Evolutionary conservation across 305 asterid species (phyloP), one percentile per base, ranked within the genome.

Genomic region (Solanum hybrid): DNA sequence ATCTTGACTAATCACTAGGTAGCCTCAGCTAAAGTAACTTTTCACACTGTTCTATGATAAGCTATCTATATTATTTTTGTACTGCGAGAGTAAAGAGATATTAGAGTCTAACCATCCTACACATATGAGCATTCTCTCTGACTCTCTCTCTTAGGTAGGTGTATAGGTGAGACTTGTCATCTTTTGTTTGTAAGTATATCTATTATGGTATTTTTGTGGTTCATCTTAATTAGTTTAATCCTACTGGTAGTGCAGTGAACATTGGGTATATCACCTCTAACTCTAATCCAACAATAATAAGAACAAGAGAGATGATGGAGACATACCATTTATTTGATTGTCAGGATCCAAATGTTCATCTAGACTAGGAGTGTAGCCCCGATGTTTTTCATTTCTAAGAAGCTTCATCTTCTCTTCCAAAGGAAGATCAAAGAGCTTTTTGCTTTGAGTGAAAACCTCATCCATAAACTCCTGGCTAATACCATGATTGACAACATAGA

Each of bases 341-440:
- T 27, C 92, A 92, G 97, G 95, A 88, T 97, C 98, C 94, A 95
- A 92, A 81, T 6, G 27, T 90, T 97, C 97, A 93, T 97, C 99
- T 32, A 96, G 93, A 88, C 95, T 9, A 57, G 99, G 99, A 37
- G 98, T 97, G 90, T 97, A 96, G 91, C 99, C 99, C 81, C 99
- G 98, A 92, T 91, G 90, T 72, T 95, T 96, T 90, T 92, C 94
- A 73, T 94, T 97, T 91, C 93, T 95, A 29, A 96, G 90, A 89
- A 96, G 91, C 96, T 95, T 97, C 98, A 95, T 97, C 95, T 97
- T 96, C 89, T 96, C 98, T 86, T 93, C 93, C 91, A 90, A 90
- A 11, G 98, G 95, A 92, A 96, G 91, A 89, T 79, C 89, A 89
- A 97, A 97, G 88, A 97, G 93, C 89, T 90, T 92, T 91, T 93